Conservation (phyloP, 495 filamentous ascomycete species). For the Penicillium robsamsonii region DNA sequence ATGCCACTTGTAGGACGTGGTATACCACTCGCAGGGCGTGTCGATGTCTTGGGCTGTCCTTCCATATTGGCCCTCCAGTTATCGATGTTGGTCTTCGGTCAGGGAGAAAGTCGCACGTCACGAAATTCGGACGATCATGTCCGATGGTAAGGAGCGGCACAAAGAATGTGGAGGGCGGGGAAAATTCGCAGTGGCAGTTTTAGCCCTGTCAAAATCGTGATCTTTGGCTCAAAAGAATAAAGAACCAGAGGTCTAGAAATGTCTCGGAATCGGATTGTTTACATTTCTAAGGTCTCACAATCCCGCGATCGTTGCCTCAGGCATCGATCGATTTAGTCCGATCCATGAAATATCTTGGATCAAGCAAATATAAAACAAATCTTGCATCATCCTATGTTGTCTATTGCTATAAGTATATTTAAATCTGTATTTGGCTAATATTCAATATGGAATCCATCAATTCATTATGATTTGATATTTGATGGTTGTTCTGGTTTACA, state of each 20-base stretch:
- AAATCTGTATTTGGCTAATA: not conserved
- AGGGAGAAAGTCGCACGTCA: slow-evolving; percentile 13
- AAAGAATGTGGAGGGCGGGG: slow-evolving; percentile 16
- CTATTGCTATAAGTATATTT: not conserved
- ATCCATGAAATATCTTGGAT: not conserved
- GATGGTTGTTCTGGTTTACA: not conserved
- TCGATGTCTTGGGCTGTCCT: slow-evolving; percentile 28
- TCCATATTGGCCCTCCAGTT: slow-evolving; percentile 31
- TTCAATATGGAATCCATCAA: not conserved
- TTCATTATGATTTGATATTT: not conserved
- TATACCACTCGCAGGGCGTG: slow-evolving; percentile 37
- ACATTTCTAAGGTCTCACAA: slow-evolving; percentile 18
- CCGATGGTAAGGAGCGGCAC: slow-evolving; percentile 2
- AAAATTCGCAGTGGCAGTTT: not conserved
- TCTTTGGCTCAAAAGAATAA: not conserved
- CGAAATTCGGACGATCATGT: slow-evolving; percentile 5
- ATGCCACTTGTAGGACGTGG: slow-evolving; percentile 44
- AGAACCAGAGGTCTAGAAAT: not conserved
- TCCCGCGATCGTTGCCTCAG: slow-evolving; percentile 26
- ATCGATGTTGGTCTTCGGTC: slow-evolving; percentile 1
- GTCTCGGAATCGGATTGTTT: slow-evolving; percentile 23
- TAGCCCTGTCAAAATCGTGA: slow-evolving; percentile 4
- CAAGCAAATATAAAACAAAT: not conserved
- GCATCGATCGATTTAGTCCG: slow-evolving; percentile 10
- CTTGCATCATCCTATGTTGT: not conserved